Percentiles rank a stretch among this genome's conserved stretches.
Evolutionary conservation across 768 basidiomycete species (phyloP).

Genomic region (Guyanaporus albipodus): DNA sequence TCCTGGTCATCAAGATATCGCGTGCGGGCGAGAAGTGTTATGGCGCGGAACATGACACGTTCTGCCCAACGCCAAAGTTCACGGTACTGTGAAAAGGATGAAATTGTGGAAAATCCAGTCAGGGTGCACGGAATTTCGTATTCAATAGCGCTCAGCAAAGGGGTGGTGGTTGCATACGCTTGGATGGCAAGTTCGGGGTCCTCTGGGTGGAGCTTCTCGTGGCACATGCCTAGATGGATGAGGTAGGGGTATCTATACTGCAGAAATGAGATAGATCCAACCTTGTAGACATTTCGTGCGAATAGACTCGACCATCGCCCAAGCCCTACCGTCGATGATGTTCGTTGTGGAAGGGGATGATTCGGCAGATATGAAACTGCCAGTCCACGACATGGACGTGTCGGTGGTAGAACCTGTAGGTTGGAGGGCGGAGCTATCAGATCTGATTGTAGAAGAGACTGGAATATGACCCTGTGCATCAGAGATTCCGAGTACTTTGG

Average conservation of each 20-base stretch:
- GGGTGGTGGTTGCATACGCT: conserved; percentile 51
- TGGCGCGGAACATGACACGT: conserved; percentile 74
- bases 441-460: conserved; percentile 38
- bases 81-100: conserved; percentile 62
- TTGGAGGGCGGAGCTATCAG: conserved; percentile 36
- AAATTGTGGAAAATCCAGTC: conserved; percentile 24
- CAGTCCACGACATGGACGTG: conserved; percentile 47
- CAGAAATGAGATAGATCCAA: conserved; percentile 28
- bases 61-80: conserved; percentile 90
- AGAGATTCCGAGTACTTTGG: conserved; percentile 49
- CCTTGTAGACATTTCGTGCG: conserved; percentile 79
- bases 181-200: conserved; percentile 50
- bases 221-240: conserved; percentile 59
- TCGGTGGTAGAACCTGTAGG: conserved; percentile 33
- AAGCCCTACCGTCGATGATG: conserved; percentile 64
- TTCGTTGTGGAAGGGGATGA: conserved; percentile 44
- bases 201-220: conserved; percentile 54
- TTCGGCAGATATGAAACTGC: conserved; percentile 45
- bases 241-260: background rate
- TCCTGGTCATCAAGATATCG: conserved; percentile 34
- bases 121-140: conserved; percentile 41
- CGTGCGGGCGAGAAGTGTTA: conserved; percentile 56
- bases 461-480: conserved; percentile 55
- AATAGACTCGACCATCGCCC: conserved; percentile 69
- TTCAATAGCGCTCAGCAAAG: conserved; percentile 49